These are phyloP conservation scores for Fusarium armeniacum DNA, from an alignment of 2,329 filamentous ascomycete species.

Conservation along the genomic window DNA sequence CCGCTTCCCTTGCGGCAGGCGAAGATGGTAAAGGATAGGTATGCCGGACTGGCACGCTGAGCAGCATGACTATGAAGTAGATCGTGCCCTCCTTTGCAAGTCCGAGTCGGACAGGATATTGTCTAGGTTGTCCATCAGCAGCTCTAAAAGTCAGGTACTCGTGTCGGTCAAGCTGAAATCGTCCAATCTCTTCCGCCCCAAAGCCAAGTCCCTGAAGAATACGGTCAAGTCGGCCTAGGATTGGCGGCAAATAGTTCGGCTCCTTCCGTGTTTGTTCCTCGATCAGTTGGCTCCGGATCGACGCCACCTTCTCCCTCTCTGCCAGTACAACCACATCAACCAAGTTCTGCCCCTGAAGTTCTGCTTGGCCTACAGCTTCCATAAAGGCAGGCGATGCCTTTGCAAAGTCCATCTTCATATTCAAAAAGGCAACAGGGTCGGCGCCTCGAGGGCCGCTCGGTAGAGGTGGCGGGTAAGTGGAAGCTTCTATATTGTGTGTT, in stretches of 20 bases:
- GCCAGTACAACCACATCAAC: slow-evolving; percentile 65
- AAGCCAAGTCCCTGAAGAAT: slow-evolving; percentile 70
- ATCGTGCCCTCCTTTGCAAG: slow-evolving; percentile 72
- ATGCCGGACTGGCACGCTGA: slow-evolving; percentile 57
- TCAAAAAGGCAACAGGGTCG: slow-evolving; percentile 71
- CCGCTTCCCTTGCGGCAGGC: slow-evolving; percentile 60
- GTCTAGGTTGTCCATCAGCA: slow-evolving; percentile 65
- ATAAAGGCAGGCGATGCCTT: slow-evolving; percentile 69
- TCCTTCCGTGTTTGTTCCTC: slow-evolving; percentile 70
- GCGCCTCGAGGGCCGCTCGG: slow-evolving; percentile 58
- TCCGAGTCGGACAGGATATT: slow-evolving; percentile 66
- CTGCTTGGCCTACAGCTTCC: slow-evolving; percentile 66
- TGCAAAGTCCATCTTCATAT: slow-evolving; percentile 69
- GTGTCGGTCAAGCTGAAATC: slow-evolving; percentile 66
- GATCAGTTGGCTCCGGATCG: slow-evolving; percentile 66
- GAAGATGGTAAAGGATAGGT: slow-evolving; percentile 62
- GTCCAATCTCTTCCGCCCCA: slow-evolving; percentile 65
- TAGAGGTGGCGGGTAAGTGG: slow-evolving; percentile 62
- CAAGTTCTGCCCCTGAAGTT: slow-evolving; percentile 64
- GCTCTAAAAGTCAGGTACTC: slow-evolving; percentile 69
- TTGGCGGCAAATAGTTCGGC: slow-evolving; percentile 74
- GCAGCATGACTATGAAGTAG: slow-evolving; percentile 70
- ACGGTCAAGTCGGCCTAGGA: slow-evolving; percentile 68
- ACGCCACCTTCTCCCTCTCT: slow-evolving; percentile 67
- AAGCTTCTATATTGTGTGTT: slow-evolving; percentile 63